Base-by-base conservation (phyloP, 257 asterid genomes). In the Orobanche coerulescens region DNA sequence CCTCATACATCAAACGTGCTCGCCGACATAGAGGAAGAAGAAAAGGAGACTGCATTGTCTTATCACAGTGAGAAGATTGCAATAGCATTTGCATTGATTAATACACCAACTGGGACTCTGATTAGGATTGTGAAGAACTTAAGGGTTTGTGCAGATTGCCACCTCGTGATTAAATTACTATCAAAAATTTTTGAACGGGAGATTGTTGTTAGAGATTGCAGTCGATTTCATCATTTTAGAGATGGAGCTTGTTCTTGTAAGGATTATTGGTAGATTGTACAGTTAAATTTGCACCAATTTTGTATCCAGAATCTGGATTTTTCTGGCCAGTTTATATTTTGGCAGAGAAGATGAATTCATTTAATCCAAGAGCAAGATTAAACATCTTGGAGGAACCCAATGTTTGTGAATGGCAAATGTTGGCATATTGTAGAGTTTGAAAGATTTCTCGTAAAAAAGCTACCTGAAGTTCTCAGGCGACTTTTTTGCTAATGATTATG, bases 31-130 rank as follows among this genome's bases (percentile, higher is more conserved):
- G 94, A 88, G 77, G 95, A 88, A 62, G 95, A 88, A 71, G 96
- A 85, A 79, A 88, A 88, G 78, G 96, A 85, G 79, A 75, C 84
- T 5, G 95, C 96, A 31, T 58, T 88, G 71, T 66, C 81, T 14
- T 83, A 83, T 68, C 96, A 88, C 14, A 88, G 95, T 47, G 96
- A 88, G 80, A 88, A 88, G 78, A 85, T 85, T 28, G 96, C 95
- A 8, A 33, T 88, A 65, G 93, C 94, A 0, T 85, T 88, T 57
- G 81, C 58, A 62, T 68, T 88, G 75, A 88, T 88, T 36, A 85
- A 67, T 66, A 81, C 95, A 6, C 78, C 87, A 3, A 78, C 73
- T 0, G 79, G 93, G 63, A 66, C 81, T 40, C 86, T 82, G 0
- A 71, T 88, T 67, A 66, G 86, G 79, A 74, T 88, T 11, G 81